Base-by-base conservation (phyloP, 2,329 filamentous ascomycete species). In the Metarhizium guizhouense region DNA sequence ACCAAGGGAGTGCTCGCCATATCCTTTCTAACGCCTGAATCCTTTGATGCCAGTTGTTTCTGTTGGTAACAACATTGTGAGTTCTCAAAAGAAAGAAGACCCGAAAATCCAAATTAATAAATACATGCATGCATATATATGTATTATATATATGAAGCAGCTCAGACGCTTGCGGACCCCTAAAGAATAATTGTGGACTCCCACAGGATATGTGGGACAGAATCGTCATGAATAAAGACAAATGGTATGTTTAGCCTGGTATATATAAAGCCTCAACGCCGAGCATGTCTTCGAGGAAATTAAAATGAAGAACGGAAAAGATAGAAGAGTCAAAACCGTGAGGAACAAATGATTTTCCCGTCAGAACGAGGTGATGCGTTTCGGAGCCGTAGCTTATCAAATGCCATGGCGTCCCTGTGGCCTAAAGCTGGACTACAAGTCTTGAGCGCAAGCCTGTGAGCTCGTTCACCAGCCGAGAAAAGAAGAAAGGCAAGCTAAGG, bases 261-360 rank as follows among this genome's bases (percentile, higher is more conserved):
- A 56, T 59, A 56, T 52, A 32, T 53, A 30, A 47, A 43, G 43
- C 51, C 40, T 53, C 36, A 59, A 60, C 57, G 57, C 57, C 57
- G 25, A 54, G 20, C 49, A 55, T 49, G 49, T 49, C 43, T 52
- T 43, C 47, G 10, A 38, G 18, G 32, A 38, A n/a, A n/a, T 38
- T 30, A 18, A 25, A n/a, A 18, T n/a, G 8, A 54, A 48, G 36
- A 25, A 53, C 56, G 47, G 36, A 52, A 43, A 42, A 6, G 40
- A 25, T 14, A 32, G n/a, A 14, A 52, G 36, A 16, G 18, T 5
- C 36, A 29, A 6, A 13, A 29, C 43, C 11, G 11, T 32, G 4
- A 49, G 6, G 18, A 11, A 6, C 45, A 30, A 29, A 48, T 8
- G 13, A 29, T 30, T 11, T 29, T 10, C 45, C 3, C 13, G 10